phyloP scores from a whole-genome alignment of 345 rosid species.

The Corchorus capsularis region DNA sequence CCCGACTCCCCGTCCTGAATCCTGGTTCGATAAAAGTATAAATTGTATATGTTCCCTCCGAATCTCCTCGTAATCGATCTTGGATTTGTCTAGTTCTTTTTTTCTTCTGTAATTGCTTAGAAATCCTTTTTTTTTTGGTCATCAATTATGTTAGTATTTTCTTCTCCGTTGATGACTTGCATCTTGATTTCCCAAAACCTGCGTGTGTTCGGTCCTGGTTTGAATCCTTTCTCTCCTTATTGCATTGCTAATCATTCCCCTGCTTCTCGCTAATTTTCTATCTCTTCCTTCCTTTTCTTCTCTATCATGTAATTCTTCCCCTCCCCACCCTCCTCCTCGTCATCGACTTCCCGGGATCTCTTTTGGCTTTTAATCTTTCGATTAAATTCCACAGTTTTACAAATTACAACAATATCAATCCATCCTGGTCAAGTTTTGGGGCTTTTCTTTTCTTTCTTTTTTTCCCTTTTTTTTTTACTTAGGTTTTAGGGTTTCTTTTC shows the following conservation, averaged over 20 bases:
- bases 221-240: constrained; percentile 90
- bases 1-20: no score
- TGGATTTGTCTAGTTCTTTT: constrained; percentile 30
- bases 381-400: constrained; percentile 3
- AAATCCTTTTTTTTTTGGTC: constrained; percentile 21
- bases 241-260: constrained; percentile 82
- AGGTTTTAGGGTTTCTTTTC: not conserved
- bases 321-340: not conserved
- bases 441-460: not conserved
- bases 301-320: constrained; percentile 26
- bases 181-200: constrained; percentile 49
- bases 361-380: not conserved
- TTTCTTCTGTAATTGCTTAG: not conserved
- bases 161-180: constrained; percentile 45
- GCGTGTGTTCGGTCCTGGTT: constrained; percentile 85
- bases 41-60: constrained; percentile 19
- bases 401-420: constrained; percentile 6
- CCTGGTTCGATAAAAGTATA: not conserved
- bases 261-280: constrained; percentile 53
- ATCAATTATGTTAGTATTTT: constrained; percentile 52
- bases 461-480: no score
- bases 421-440: not conserved
- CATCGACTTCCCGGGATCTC: constrained; percentile 12
- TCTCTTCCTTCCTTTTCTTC: not conserved
- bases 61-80: constrained; percentile 16